Evolutionary conservation across 2,329 filamentous ascomycete species (phyloP).

Genomic region (Esteya vermicola): DNA sequence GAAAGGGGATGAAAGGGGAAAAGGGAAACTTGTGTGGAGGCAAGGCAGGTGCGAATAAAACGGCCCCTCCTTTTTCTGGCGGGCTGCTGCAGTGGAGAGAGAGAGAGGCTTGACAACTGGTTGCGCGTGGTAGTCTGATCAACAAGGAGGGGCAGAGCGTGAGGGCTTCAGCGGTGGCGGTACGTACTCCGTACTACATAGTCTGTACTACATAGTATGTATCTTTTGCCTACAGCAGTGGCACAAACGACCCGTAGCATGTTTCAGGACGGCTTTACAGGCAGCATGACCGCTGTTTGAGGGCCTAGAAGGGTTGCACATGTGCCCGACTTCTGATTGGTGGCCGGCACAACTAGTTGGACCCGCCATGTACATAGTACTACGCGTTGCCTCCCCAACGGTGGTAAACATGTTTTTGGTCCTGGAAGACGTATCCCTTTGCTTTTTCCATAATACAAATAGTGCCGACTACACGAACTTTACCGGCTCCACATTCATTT

Average conservation of each 20-base stretch:
- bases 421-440: no score
- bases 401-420: no score
- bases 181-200: no score
- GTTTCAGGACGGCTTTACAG: neutral
- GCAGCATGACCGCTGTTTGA: neutral
- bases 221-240: neutral
- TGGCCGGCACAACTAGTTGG: no score
- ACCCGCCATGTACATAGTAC: no score
- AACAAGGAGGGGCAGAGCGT: slow-evolving; percentile 3
- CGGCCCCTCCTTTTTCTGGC: slow-evolving; percentile 9
- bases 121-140: slow-evolving; percentile 3
- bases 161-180: neutral
- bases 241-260: neutral
- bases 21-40: slow-evolving; percentile 4
- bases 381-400: no score
- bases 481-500: neutral
- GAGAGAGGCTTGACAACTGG: neutral
- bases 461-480: neutral
- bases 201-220: no score
- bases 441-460: no score
- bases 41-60: slow-evolving; percentile 8
- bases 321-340: no score
- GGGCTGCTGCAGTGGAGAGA: neutral
- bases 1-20: neutral
- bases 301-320: no score